These are phyloP conservation scores for Hypoxylon rubiginosum DNA, from an alignment of 2,329 filamentous ascomycete species.

Conservation along the genomic window DNA sequence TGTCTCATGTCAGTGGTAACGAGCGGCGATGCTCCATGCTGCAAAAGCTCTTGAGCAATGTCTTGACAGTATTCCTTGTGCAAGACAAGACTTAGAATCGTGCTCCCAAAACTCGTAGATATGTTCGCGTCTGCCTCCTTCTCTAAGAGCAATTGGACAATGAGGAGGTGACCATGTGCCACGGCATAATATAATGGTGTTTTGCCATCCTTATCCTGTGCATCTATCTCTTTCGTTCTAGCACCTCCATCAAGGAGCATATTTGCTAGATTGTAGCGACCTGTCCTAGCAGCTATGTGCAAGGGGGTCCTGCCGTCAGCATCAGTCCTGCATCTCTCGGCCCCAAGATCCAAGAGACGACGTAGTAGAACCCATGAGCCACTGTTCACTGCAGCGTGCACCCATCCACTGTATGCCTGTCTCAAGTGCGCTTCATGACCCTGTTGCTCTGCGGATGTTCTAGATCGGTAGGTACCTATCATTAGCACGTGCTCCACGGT, in stretches of 20 bases:
- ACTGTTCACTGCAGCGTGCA: background rate
- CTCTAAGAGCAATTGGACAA: background rate
- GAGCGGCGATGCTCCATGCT: background rate
- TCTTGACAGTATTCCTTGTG: background rate
- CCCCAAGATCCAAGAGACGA: background rate
- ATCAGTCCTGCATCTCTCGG: background rate
- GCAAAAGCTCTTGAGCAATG: background rate
- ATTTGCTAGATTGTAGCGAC: background rate
- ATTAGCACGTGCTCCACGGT: no score
- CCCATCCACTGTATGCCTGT: background rate
- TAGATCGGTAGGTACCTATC: no score
- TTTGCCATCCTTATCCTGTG: background rate
- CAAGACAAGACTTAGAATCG: background rate
- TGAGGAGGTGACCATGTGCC: background rate
- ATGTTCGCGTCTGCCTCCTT: background rate
- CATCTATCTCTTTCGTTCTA: background rate
- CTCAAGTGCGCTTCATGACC: no score
- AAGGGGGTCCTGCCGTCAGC: background rate
- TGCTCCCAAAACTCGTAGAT: background rate
- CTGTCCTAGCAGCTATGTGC: background rate
- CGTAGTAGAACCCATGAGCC: background rate
- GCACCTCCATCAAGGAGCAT: background rate
- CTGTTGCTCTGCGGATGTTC: no score
- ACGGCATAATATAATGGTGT: background rate
- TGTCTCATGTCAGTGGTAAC: background rate